Percentiles rank a stretch among this genome's conserved stretches.
Evolutionary conservation across 768 basidiomycete genomes (phyloP).

Genomic region (Coprinellus aureogranulatus): DNA sequence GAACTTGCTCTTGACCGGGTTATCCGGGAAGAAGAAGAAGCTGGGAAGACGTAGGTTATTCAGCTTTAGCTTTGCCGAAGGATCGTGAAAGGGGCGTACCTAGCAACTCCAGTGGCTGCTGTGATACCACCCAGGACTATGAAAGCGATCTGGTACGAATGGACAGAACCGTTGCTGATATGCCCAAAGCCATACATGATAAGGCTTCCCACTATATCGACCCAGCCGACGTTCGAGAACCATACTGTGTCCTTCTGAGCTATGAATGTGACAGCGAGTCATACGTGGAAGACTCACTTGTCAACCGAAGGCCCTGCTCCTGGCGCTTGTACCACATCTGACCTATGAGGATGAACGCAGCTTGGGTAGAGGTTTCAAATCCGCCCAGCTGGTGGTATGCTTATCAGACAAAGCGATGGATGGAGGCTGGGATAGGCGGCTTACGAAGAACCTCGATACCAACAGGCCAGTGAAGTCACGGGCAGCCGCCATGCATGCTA

Average conservation of each 20-base stretch:
- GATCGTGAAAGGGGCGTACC: constrained; percentile 14
- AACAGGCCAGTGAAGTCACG: constrained; percentile 28
- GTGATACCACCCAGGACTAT: constrained; percentile 28
- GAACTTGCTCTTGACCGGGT: constrained; percentile 29
- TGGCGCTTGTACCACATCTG: constrained; percentile 37
- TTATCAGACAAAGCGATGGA: background rate
- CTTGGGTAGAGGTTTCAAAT: constrained; percentile 31
- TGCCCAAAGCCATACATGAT: constrained; percentile 35
- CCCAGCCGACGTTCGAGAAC: constrained; percentile 31
- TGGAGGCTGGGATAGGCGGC: constrained; percentile 4
- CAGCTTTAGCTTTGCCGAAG: background rate
- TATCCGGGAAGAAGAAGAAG: constrained; percentile 32
- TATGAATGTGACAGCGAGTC: background rate
- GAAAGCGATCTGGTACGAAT: constrained; percentile 30
- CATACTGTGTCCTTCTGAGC: constrained; percentile 19
- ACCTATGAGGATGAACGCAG: constrained; percentile 28
- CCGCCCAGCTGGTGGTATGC: constrained; percentile 27
- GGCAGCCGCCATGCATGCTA: constrained; percentile 31
- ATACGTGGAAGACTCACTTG: constrained; percentile 16
- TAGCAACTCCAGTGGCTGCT: constrained; percentile 21
- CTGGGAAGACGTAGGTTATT: constrained; percentile 11
- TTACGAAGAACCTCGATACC: constrained; percentile 30
- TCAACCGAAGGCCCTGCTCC: constrained; percentile 33
- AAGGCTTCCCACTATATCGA: constrained; percentile 34
- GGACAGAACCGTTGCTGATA: constrained; percentile 21